A percentile compares a stretch with the other conserved stretches of the same genome.
These are phyloP conservation scores for Rostrohypoxylon terebratum DNA, from an alignment of 495 filamentous ascomycete genomes.

Conservation along the genomic window DNA sequence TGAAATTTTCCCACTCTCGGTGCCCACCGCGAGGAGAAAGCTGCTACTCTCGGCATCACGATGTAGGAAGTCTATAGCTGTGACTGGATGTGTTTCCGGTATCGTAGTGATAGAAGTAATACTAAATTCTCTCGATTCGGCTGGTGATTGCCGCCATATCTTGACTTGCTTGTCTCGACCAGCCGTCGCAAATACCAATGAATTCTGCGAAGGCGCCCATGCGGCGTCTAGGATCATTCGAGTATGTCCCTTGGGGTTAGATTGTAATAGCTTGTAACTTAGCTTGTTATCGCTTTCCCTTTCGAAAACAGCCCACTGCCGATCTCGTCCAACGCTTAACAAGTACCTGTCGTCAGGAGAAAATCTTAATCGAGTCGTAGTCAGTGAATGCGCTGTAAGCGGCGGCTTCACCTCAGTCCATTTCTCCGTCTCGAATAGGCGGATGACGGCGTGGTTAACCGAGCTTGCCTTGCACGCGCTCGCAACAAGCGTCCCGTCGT, in stretches of 20 bases:
- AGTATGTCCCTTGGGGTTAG: slow-evolving; percentile 85
- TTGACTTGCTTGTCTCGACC: slow-evolving; percentile 88
- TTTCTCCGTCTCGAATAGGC: slow-evolving; percentile 83
- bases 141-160: slow-evolving; percentile 69
- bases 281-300: slow-evolving; percentile 51
- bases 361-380: slow-evolving; percentile 83
- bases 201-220: slow-evolving; percentile 72
- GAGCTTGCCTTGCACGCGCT: slow-evolving; percentile 95
- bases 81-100: slow-evolving; percentile 70
- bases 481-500: slow-evolving; percentile 79
- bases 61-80: slow-evolving; percentile 77
- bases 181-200: slow-evolving; percentile 80
- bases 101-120: slow-evolving; percentile 66
- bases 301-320: slow-evolving; percentile 87
- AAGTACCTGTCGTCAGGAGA: slow-evolving; percentile 77
- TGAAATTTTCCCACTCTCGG: slow-evolving; percentile 66
- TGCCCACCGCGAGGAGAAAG: slow-evolving; percentile 74
- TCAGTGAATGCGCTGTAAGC: slow-evolving; percentile 82
- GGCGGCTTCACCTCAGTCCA: slow-evolving; percentile 92
- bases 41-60: slow-evolving; percentile 51
- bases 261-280: slow-evolving; percentile 66
- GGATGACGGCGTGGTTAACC: slow-evolving; percentile 92
- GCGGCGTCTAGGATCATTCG: slow-evolving; percentile 88
- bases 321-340: slow-evolving; percentile 89
- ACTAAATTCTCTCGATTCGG: slow-evolving; percentile 35